Evolutionary conservation across 306 rosid species (phyloP), one percentile per base, ranked within the genome.

Genomic region (Vigna mungo): DNA sequence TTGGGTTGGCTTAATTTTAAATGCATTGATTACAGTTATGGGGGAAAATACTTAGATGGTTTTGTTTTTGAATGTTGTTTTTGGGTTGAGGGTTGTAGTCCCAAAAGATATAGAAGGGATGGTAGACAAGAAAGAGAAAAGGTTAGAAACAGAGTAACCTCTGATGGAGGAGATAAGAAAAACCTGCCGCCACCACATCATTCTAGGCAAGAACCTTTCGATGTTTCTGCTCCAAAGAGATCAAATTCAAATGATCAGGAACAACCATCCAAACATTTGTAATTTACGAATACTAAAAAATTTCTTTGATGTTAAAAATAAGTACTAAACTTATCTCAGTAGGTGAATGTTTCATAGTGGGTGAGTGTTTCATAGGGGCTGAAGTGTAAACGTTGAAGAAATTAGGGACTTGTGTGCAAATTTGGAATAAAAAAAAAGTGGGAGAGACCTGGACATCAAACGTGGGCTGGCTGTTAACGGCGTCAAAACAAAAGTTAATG

Each of bases 91-190:
- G 56, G 47, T 71, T 68, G 32, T 82, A 92, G 98, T 81, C 91
- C 96, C 20, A 92, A 88, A 88, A 85, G 92, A 83, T 84, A 84
- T 41, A 90, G 90, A 88, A 95, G 93, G 85, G 93, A 88, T 86
- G 90, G 81, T 48, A 85, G 82, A 62, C 86, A 80, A 23, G 85
- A 83, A 51, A 84, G 77, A 32, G 90, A 72, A 75, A 82, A 81
- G 39, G 81, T 75, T 21, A 85, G 80, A 8, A 89, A 84, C 56
- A 90, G 87, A 85, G 64, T 79, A 34, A 63, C 83, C 27, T 9
- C 75, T 20, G 75, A 73, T 73, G 75, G 30, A n/a, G 78, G 87
- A 71, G 80, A 80, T 68, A 85, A 71, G 32, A 89, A 87, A 75
- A 88, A 75, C 37, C 80, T 14, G 46, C 58, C 52, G 14, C 61